Percentiles rank a stretch among this genome's conserved stretches.
phyloP scores from a whole-genome alignment of 805 yeast genomes.

The Candida ficus region DNA sequence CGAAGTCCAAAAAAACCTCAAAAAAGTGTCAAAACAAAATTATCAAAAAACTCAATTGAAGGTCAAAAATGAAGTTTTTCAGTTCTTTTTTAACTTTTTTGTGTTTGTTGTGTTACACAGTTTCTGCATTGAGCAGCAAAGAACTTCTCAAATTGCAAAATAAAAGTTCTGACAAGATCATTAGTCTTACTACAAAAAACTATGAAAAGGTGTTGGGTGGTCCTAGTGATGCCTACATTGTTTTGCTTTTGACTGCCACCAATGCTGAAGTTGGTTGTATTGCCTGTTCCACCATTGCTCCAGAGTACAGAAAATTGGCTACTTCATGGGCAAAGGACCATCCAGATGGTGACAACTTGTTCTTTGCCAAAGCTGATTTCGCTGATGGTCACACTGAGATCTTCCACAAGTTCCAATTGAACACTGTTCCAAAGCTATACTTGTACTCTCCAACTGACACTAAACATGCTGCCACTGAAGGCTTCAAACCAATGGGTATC shows the following conservation, averaged over 20 bases:
- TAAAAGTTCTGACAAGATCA: slow-evolving; percentile 31
- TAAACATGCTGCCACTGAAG: slow-evolving; percentile 32
- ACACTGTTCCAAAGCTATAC: slow-evolving; percentile 74
- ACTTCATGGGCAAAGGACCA: slow-evolving; percentile 56
- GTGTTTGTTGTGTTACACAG: not conserved
- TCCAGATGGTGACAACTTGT: slow-evolving; percentile 51
- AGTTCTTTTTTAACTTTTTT: slow-evolving; percentile 6
- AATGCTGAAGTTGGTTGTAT: slow-evolving; percentile 70
- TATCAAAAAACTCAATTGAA: too few relatives aligned
- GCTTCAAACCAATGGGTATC: slow-evolving; percentile 26
- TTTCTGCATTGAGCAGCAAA: slow-evolving; percentile 12
- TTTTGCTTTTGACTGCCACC: slow-evolving; percentile 72
- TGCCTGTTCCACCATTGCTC: slow-evolving; percentile 65
- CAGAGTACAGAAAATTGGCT: slow-evolving; percentile 58
- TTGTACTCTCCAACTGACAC: slow-evolving; percentile 50
- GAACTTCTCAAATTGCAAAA: slow-evolving; percentile 24
- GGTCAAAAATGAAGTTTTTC: not conserved
- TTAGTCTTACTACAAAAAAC: slow-evolving; percentile 55
- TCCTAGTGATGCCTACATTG: slow-evolving; percentile 60
- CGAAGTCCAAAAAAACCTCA: not conserved
- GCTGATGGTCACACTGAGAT: slow-evolving; percentile 46
- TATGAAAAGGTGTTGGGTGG: slow-evolving; percentile 53
- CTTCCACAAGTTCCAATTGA: slow-evolving; percentile 40
- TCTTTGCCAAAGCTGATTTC: slow-evolving; percentile 75
- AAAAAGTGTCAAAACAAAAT: not conserved